phyloP scores from a whole-genome alignment of 345 rosid species.

The Kernera saxatilis region DNA sequence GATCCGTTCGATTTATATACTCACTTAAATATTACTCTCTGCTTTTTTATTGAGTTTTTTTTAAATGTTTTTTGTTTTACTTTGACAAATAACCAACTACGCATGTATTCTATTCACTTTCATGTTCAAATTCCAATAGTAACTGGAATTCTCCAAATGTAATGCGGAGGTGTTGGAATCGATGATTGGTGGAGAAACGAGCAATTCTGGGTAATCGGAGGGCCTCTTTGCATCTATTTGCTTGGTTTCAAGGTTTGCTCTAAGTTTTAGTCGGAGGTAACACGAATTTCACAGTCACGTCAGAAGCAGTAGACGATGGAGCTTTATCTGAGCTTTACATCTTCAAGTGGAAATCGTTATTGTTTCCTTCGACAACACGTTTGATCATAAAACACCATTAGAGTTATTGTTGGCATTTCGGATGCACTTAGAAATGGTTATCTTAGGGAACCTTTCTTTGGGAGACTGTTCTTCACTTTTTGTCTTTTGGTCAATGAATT shows the following conservation, averaged over 20 bases:
- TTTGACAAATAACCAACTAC: conserved; percentile 82
- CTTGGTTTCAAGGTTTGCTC: conserved; percentile 81
- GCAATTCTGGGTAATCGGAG: conserved; percentile 97
- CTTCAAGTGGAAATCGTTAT: conserved; percentile 89
- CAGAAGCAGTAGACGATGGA: conserved; percentile 90
- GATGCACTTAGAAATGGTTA: conserved; percentile 94
- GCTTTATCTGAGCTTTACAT: conserved; percentile 84
- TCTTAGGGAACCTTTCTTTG: conserved; percentile 97
- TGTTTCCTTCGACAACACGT: conserved; percentile 78
- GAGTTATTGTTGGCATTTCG: conserved; percentile 76
- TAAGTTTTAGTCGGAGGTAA: conserved; percentile 85
- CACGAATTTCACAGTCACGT: conserved; percentile 88
- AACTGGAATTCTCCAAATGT: conserved; percentile 90
- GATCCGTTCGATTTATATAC: too few relatives aligned
- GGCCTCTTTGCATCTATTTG: conserved; percentile 78
- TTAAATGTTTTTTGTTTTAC: background rate
- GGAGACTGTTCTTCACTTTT: conserved; percentile 74
- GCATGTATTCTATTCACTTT: conserved; percentile 74
- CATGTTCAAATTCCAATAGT: conserved; percentile 87
- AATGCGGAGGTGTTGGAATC: conserved; percentile 93
- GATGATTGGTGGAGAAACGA: conserved; percentile 98
- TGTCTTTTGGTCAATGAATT: conserved; percentile 90
- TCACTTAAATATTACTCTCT: background rate
- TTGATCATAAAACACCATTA: conserved; percentile 71
- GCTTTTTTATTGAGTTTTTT: background rate